A percentile compares a stretch with the other conserved stretches of the same genome.
These are phyloP conservation scores for Helicocarpus griseus DNA, from an alignment of 2,329 filamentous ascomycete species.

Conservation along the genomic window DNA sequence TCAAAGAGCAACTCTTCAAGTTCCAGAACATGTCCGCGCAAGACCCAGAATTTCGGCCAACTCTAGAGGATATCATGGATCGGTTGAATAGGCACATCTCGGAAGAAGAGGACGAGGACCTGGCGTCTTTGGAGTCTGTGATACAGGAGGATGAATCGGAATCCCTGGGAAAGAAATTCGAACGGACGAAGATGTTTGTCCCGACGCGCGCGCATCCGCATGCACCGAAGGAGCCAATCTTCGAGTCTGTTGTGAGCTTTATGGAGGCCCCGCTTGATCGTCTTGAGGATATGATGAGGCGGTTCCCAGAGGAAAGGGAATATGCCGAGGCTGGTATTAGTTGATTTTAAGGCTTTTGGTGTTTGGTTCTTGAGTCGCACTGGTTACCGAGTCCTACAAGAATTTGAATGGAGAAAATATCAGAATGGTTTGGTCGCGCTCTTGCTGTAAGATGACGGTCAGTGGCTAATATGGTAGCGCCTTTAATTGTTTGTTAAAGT, in stretches of 20 bases:
- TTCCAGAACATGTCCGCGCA: slow-evolving; percentile 37
- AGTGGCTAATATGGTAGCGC: too few species aligned
- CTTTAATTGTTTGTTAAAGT: too few species aligned
- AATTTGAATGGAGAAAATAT: too few species aligned
- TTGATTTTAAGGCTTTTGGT: too few species aligned
- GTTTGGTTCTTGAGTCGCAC: too few species aligned
- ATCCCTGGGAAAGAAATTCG: slow-evolving; percentile 35
- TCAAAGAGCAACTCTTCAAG: slow-evolving; percentile 40
- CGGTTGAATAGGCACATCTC: slow-evolving; percentile 38
- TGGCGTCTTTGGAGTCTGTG: slow-evolving; percentile 37
- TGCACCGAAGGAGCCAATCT: slow-evolving; percentile 42
- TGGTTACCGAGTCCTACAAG: too few species aligned
- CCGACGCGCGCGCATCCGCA: slow-evolving; percentile 42
- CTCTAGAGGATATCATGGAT: slow-evolving; percentile 34
- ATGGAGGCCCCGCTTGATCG: slow-evolving; percentile 48
- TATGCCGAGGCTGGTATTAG: too few species aligned
- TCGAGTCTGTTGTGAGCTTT: slow-evolving; percentile 46
- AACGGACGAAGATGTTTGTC: slow-evolving; percentile 43
- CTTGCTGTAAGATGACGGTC: too few species aligned
- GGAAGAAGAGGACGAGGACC: slow-evolving; percentile 40
- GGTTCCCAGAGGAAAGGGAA: slow-evolving; percentile 36
- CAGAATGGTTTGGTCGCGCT: too few species aligned
- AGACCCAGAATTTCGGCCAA: slow-evolving; percentile 31
- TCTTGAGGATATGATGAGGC: slow-evolving; percentile 43
- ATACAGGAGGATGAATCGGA: slow-evolving; percentile 26